Evolutionary conservation across 176 grass and related monocot species (phyloP), one percentile per base, ranked within the genome.

Genomic region (Ensete glaucum): DNA sequence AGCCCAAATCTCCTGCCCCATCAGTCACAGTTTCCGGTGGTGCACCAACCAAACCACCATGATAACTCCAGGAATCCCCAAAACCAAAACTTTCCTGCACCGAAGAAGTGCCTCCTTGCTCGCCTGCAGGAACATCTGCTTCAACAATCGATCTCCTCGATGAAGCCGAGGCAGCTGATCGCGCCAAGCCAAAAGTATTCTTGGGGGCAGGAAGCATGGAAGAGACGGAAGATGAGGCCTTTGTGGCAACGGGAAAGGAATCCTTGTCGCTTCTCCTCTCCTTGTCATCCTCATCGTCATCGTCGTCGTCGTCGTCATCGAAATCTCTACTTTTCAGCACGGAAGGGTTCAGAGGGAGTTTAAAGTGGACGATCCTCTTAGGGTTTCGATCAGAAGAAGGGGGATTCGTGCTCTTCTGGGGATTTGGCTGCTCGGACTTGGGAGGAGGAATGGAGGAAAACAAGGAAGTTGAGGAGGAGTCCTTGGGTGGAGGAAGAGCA

Each of bases 181-280:
- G 73, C 8, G 75, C 88, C 24, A 87, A 82, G 27, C 95, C 89
- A 0, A 93, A 73, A 63, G 95, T 87, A 69, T 87, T 89, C 81
- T 87, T 91, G 8, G 95, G 95, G 73, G 82, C 86, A 57, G 95
- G 95, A n/a, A 98, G 82, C 77, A 91, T 87, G 60, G 88, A 93
- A 72, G 87, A 91, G 12, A 91, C 82, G 64, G 88, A 98, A 68
- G 90, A 93, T 19, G 93, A 80, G 50, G 82, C 79, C 8, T 85
- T 87, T 17, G 77, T 73, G 16, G 72, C 74, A 50, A 53, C 60
- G 10, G 80, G 53, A 23, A 82, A 58, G 43, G 81, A 83, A 6
- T 72, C 79, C 14, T 80, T 74, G 58, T 74, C 76, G 20, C 52
- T 53, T 57, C 67, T 71, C 51, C 77, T 79, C 60, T 81, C 67